Base-by-base conservation (phyloP, 768 basidiomycete genomes). In the Sporobolomyces pararoseus region DNA sequence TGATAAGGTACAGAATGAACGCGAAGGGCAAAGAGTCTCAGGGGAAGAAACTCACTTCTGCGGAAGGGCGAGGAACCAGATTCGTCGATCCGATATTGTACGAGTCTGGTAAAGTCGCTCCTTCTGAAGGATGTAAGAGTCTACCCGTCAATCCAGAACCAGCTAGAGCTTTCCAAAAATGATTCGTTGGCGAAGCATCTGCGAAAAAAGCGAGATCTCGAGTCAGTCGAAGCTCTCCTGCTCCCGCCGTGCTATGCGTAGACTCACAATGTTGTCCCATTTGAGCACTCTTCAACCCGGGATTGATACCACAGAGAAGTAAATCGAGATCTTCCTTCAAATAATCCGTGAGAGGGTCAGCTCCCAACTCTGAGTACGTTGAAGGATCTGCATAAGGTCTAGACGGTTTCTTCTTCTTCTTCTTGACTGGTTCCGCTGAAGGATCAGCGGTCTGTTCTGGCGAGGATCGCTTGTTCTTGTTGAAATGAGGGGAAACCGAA, bases 111-210 rank as follows among this genome's bases (percentile, higher is more conserved):
- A 73, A 55, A 14, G 32, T 31, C 34, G 49, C 29, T 0, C 71
- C 67, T 25, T 68, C 71, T 17, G 63, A 52, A 29, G 71, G 71
- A 14, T 34, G 32, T 0, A 73, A 35, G 9, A 39, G 29, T 13
- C 71, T 53, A 27, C 66, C 67, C 5, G 71, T 73, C 39, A 73
- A 47, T 19, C 67, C 71, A 6, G 60, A 51, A 1, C 55, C 63
- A 16, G 49, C 32, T 7, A 73, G 59, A 12, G 53, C 55, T 3
- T 55, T 55, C 65, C 65, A 73, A 42, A 54, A 73, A 29, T 68
- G 67, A n/a, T 73, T 73, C 27, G 71, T 73, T 23, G 71, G 67
- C 23, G 46, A 55, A n/a, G 71, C 71, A 29, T 73, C 71, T 72
- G 57, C 29, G 31, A 21, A 1, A 9, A 39, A 47, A 39, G 16